These are phyloP conservation scores for Trichoderma aggressivum DNA, from an alignment of 2,329 filamentous ascomycete genomes.

Conservation along the genomic window DNA sequence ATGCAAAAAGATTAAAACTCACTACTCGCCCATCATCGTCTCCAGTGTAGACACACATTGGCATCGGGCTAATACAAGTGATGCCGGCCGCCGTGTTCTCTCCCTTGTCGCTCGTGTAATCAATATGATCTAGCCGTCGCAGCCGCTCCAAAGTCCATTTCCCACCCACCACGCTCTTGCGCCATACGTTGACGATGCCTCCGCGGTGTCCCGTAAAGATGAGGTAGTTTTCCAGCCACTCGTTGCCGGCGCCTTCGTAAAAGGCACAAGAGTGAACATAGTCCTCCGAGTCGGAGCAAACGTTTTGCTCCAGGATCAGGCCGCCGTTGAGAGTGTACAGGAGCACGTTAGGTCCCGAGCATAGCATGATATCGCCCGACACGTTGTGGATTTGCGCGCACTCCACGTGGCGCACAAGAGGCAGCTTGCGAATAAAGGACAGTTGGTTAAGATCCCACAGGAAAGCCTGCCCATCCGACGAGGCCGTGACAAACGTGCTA, in stretches of 20 bases:
- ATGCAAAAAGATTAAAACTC: constrained; percentile 23
- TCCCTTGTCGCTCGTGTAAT: constrained; percentile 59
- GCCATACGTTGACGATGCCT: constrained; percentile 79
- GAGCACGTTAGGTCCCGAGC: constrained; percentile 68
- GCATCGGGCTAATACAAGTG: constrained; percentile 80
- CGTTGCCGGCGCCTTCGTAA: constrained; percentile 85
- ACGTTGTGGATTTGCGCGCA: constrained; percentile 87
- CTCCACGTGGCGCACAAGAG: constrained; percentile 56
- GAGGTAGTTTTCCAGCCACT: constrained; percentile 84
- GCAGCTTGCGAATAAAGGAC: constrained; percentile 76
- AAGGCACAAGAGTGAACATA: constrained; percentile 80
- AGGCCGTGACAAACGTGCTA: constrained; percentile 81
- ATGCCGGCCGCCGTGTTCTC: constrained; percentile 65
- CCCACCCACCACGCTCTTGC: constrained; percentile 52
- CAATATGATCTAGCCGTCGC: constrained; percentile 76
- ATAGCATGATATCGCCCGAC: constrained; percentile 84
- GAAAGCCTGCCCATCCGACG: constrained; percentile 75
- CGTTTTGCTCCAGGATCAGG: constrained; percentile 74
- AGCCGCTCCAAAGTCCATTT: constrained; percentile 75
- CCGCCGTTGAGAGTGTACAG: constrained; percentile 88
- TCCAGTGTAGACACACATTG: constrained; percentile 82
- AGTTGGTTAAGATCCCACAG: constrained; percentile 93
- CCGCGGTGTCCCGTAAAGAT: constrained; percentile 84
- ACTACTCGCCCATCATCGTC: constrained; percentile 92
- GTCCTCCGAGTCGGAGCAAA: constrained; percentile 70